Evolutionary conservation across 2,329 filamentous ascomycete species (phyloP).

Genomic region (Phoma sp.): DNA sequence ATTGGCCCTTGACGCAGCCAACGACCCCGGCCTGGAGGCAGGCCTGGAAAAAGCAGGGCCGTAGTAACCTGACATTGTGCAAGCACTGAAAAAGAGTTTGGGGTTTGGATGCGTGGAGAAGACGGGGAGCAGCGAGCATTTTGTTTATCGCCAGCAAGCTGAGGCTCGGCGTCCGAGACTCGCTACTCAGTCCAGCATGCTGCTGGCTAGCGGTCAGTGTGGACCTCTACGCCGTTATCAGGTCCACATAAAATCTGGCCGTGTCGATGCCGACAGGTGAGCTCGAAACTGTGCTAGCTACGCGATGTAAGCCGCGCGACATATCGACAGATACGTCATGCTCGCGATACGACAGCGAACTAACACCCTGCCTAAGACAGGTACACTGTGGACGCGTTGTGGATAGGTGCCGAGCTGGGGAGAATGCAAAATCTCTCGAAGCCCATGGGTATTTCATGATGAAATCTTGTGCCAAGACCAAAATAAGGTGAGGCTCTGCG

Average conservation of each 20-base stretch:
- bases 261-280: slow-evolving; percentile 9
- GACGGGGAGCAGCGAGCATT: slow-evolving; percentile 11
- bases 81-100: slow-evolving; percentile 1
- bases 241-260: slow-evolving; percentile 18
- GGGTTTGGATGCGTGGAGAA: slow-evolving; percentile 10
- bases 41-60: slow-evolving; percentile 18
- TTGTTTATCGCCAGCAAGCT: slow-evolving; percentile 14
- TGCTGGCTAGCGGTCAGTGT: slow-evolving; percentile 14
- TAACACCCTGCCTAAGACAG: too few relatives aligned
- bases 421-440: not conserved
- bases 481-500: slow-evolving; percentile 20
- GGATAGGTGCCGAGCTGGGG: too few relatives aligned
- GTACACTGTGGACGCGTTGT: too few relatives aligned
- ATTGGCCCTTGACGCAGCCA: slow-evolving; percentile 18
- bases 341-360: too few relatives aligned
- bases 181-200: slow-evolving; percentile 3
- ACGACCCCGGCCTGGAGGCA: slow-evolving; percentile 16
- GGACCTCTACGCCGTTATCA: slow-evolving; percentile 12
- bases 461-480: not conserved
- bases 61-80: slow-evolving; percentile 20
- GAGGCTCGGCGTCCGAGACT: slow-evolving; percentile 7
- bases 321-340: slow-evolving; percentile 1
- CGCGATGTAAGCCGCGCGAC: not conserved
- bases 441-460: too few relatives aligned
- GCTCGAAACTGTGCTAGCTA: slow-evolving; percentile 5